Evolutionary conservation across 2,329 filamentous ascomycete species (phyloP).

Genomic region (Sporothrix pseudoabietina): DNA sequence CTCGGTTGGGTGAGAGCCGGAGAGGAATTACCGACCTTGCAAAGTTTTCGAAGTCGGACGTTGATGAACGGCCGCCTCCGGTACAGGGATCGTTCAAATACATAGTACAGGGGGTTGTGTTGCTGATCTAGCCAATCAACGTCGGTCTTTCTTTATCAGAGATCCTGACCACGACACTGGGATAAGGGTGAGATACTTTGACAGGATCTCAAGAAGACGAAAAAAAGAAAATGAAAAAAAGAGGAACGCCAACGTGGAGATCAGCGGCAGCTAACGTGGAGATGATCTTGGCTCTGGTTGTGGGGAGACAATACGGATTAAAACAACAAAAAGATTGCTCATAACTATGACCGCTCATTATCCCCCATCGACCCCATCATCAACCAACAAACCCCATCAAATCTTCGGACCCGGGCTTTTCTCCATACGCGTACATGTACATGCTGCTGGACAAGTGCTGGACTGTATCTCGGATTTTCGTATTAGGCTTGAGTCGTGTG

Average conservation of each 20-base stretch:
- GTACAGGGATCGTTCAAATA: not conserved
- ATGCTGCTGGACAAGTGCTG: not conserved
- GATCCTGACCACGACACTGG: not conserved
- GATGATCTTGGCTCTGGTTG: constrained; percentile 1
- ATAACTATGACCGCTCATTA: constrained; percentile 18
- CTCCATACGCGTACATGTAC: not conserved
- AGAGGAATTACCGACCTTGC: not conserved
- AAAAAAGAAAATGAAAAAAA: not conserved
- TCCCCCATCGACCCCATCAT: not conserved
- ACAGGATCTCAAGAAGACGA: not conserved
- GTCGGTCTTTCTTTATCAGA: not conserved
- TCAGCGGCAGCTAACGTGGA: constrained; percentile 1
- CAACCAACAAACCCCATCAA: too few relatives aligned
- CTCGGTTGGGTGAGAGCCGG: not conserved
- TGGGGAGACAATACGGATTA: not conserved
- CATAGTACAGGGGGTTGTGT: not conserved
- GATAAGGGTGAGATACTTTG: not conserved
- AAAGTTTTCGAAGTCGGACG: not conserved
- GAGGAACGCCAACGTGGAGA: not conserved
- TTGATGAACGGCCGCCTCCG: constrained; percentile 21
- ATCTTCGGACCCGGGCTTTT: not conserved
- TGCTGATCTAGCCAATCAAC: not conserved
- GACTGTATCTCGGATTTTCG: not conserved
- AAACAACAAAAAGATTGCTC: not conserved
- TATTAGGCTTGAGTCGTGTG: not conserved